Evolutionary conservation across 176 grass and related monocot genomes (phyloP), one percentile per base, ranked within the genome.

Genomic region (Pontederia crassipes): DNA sequence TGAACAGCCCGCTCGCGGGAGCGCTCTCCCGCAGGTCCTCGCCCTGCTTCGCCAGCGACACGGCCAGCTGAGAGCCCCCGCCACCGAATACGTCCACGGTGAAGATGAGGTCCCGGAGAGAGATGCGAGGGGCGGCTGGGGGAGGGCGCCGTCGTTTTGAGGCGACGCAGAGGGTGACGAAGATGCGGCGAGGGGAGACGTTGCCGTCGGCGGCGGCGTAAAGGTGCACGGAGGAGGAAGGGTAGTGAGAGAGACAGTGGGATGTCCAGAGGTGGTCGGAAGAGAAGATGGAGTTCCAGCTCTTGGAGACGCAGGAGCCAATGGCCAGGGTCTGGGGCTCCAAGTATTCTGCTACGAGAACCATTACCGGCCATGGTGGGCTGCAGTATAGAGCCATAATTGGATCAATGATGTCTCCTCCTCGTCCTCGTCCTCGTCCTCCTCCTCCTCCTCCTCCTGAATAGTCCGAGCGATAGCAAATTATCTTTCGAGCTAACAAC

Each of bases 291-390:
- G 55, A 54, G 68, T 28, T 67, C 86, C 90, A 95, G 12, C 77
- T 71, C 26, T 74, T 83, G 80, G 82, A 89, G 48, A 86, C 82
- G 52, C 82, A 89, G 61, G 74, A 89, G 13, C 79, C 86, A 54
- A 49, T 28, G 9, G 74, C 77, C 8, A 95, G 86, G 11, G 82
- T 79, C 47, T 77, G 54, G 51, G 80, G 80, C 15, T 89, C 77
- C 16, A 89, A 72, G 57, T 74, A 69, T 20, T 69, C 75, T 35
- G 72, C 69, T 2, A 86, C 47, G 17, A 87, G 68, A 8, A 61
- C 59, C 18, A 84, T 54, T 55, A 72, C 78, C 53, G 74, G 78
- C 91, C 91, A 90, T 53, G 78, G 75, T n/a, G n/a, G n/a, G n/a
- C n/a, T n/a, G n/a, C n/a, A n/a, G n/a, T n/a, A n/a, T n/a, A n/a